These are phyloP conservation scores for Capsella rubella DNA, from an alignment of 441 rosid genomes.

Conservation along the genomic window DNA sequence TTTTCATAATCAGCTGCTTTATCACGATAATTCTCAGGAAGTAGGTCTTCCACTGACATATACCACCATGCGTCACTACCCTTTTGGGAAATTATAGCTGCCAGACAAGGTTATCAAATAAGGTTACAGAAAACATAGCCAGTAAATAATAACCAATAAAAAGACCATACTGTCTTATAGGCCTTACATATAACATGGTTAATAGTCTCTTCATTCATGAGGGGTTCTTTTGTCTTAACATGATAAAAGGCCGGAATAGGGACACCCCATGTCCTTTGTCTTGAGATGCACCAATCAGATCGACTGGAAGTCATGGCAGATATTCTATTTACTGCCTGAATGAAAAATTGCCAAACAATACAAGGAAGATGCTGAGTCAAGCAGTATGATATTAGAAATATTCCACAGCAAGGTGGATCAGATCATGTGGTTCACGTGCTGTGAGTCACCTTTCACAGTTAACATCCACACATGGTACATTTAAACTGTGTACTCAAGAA, in stretches of 20 bases:
- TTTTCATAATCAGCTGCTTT: conserved; percentile 84
- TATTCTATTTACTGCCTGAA: conserved; percentile 93
- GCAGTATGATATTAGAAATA: conserved; percentile 20
- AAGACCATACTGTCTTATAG: conserved; percentile 20
- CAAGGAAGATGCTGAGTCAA: conserved; percentile 11
- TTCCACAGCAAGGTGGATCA: not conserved
- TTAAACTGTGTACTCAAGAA: not conserved
- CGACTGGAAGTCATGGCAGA: conserved; percentile 94
- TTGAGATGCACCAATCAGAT: conserved; percentile 97
- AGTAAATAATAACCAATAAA: conserved; percentile 26
- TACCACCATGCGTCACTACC: conserved; percentile 99
- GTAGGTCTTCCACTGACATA: conserved; percentile 86
- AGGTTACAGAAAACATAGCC: conserved; percentile 32
- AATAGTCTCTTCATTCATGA: conserved; percentile 87
- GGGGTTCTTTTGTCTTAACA: conserved; percentile 81
- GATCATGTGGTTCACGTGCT: conserved; percentile 12
- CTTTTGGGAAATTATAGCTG: conserved; percentile 83
- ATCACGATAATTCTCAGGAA: conserved; percentile 80
- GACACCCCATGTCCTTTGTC: conserved; percentile 99
- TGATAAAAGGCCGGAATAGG: conserved; percentile 97
- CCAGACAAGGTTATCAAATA: conserved; percentile 32
- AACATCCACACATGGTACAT: conserved; percentile 14
- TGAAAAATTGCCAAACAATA: conserved; percentile 37
- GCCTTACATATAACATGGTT: conserved; percentile 86
- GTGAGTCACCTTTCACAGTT: conserved; percentile 4